phyloP scores from a whole-genome alignment of 352 stramenopile species.

The Phytopythium chamaehyphon region DNA sequence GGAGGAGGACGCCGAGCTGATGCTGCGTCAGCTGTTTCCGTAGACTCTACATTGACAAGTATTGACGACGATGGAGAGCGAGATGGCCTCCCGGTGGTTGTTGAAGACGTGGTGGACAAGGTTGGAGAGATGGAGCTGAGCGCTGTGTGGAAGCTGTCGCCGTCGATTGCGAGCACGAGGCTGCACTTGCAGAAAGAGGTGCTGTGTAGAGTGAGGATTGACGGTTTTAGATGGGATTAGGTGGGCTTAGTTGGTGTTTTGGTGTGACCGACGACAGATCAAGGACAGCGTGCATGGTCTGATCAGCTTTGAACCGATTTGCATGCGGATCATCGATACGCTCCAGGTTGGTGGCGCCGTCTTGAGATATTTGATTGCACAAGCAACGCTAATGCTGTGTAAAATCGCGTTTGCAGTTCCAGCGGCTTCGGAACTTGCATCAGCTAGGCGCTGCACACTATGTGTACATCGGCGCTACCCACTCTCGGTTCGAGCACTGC shows the following conservation, averaged over 20 bases:
- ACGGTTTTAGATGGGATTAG: constrained; percentile 3
- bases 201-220: not conserved
- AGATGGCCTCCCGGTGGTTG: too few relatives aligned
- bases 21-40: not conserved
- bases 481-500: constrained; percentile 82
- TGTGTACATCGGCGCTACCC: constrained; percentile 87
- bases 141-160: not conserved
- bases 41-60: too few relatives aligned
- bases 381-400: not conserved
- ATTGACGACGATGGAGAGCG: too few relatives aligned
- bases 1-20: not conserved
- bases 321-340: constrained; percentile 81
- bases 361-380: not conserved
- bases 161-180: constrained; percentile 4
- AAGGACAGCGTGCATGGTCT: constrained; percentile 79
- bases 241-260: not conserved
- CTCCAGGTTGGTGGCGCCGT: constrained; percentile 35
- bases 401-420: constrained; percentile 60
- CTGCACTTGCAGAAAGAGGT: constrained; percentile 56
- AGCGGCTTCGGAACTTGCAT: constrained; percentile 92
- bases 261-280: constrained; percentile 36
- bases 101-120: not conserved
- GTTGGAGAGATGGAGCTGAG: not conserved
- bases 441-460: constrained; percentile 90
- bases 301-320: constrained; percentile 75